A percentile compares a stretch with the other conserved stretches of the same genome.
Conservation (phyloP, 148 eudicot genomes). For the Bassia scoparia region DNA sequence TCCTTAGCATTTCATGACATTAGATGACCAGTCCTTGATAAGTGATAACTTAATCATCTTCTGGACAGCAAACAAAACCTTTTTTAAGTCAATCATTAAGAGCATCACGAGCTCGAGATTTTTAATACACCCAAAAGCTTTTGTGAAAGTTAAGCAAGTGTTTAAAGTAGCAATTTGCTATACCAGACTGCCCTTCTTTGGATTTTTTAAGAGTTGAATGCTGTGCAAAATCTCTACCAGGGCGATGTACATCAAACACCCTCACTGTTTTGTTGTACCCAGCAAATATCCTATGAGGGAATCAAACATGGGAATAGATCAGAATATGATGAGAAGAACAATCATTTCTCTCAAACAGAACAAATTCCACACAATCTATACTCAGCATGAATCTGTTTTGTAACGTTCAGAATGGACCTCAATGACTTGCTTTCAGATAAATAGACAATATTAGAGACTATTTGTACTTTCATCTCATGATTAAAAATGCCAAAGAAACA, state of each 20-base stretch:
- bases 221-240: constrained; percentile 83
- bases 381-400: background rate
- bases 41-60: background rate
- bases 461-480: background rate
- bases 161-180: background rate
- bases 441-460: background rate
- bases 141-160: background rate
- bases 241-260: constrained; percentile 88
- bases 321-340: background rate
- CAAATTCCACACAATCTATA: background rate
- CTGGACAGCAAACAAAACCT: background rate
- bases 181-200: constrained; percentile 98
- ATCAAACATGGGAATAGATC: constrained; percentile 7
- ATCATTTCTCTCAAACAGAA: background rate
- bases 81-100: background rate
- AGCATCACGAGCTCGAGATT: background rate
- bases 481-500: background rate
- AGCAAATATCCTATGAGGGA: constrained; percentile 67
- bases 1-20: background rate
- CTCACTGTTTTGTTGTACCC: constrained; percentile 85
- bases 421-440: background rate
- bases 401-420: background rate
- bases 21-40: background rate
- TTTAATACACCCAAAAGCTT: background rate
- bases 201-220: constrained; percentile 75